phyloP scores from a whole-genome alignment of 768 basidiomycete genomes.

The Calocera cornea region DNA sequence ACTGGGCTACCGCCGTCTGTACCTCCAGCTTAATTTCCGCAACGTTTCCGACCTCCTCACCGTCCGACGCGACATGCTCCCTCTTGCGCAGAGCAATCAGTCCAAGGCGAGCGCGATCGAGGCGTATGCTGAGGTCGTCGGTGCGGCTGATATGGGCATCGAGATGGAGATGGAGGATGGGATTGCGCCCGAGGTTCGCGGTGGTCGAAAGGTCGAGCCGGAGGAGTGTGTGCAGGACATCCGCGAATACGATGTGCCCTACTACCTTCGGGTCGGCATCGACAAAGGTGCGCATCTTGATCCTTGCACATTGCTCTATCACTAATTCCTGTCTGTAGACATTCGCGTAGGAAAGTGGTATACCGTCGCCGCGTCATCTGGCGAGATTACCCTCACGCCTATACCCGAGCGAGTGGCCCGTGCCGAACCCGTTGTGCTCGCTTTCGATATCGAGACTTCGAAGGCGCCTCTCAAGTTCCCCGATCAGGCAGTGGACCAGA shows the following conservation, averaged over 20 bases:
- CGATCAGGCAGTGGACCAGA: slow-evolving; percentile 87
- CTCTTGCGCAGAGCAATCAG: slow-evolving; percentile 77
- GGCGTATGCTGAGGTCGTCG: slow-evolving; percentile 93
- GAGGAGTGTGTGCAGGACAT: slow-evolving; percentile 85
- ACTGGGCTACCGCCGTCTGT: slow-evolving; percentile 82
- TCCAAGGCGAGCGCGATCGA: slow-evolving; percentile 91
- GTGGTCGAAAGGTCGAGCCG: slow-evolving; percentile 55
- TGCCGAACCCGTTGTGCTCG: slow-evolving; percentile 98
- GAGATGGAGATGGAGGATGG: slow-evolving; percentile 48
- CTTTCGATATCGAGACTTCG: slow-evolving; percentile 96
- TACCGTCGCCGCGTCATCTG: slow-evolving; percentile 65
- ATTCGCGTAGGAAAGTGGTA: slow-evolving; percentile 99
- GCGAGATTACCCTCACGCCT: slow-evolving; percentile 56
- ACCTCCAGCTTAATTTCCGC: slow-evolving; percentile 76
- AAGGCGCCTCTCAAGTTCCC: slow-evolving; percentile 99
- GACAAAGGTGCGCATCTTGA: slow-evolving; percentile 50
- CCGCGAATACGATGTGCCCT: slow-evolving; percentile 92
- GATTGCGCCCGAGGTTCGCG: slow-evolving; percentile 43
- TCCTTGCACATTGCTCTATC: neutral
- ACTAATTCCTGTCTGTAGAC: slow-evolving; percentile 30
- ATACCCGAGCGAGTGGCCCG: slow-evolving; percentile 84
- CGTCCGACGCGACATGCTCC: slow-evolving; percentile 77
- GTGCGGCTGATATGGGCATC: slow-evolving; percentile 40
- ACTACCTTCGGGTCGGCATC: slow-evolving; percentile 97
- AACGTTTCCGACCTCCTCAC: slow-evolving; percentile 86